Base-by-base conservation (phyloP, 345 rosid genomes). In the Mangifera indica region DNA sequence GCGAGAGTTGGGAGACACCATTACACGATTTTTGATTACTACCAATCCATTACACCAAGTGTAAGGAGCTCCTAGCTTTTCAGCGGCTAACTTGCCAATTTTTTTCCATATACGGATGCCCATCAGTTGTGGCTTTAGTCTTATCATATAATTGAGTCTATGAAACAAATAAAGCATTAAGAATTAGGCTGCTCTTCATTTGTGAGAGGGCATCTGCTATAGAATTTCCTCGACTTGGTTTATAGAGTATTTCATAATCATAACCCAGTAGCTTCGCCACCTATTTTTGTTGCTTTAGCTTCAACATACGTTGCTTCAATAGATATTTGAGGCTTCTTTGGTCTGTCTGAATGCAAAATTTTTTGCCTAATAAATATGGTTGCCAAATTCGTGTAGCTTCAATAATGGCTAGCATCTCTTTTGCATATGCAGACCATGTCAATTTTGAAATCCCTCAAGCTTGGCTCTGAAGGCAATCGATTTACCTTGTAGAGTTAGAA, bases 301-400 rank as follows among this genome's bases (percentile, higher is more conserved):
- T 55, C 0, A 2, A 1, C 21, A 55, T 10, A 1, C 14, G 10
- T 20, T 44, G 17, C 10, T 63, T 4, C 4, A 63, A 7, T 20
- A 63, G 42, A 8, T 63, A 63, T 37, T 63, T 63, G 26, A 63
- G 68, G 68, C 68, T 63, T 9, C 51, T 0, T 37, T 42, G 53
- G 26, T 42, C 15, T 3, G 53, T 63, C 42, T 1, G 12, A 20
- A 54, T 54, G 10, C 0, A 54, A 17, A 54, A 18, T 17, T 54
- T 6, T 20, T 24, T 17, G 0, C 22, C 4, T 17, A 54, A n/a
- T 2, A 53, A n/a, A 5, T 54, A 54, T 7, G 58, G 25, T 0
- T 11, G 4, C 58, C 58, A 54, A 18, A 3, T 20, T 8, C 5
- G 10, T 8, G 5, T 20, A 2, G 1, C 58, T 54, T 8, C 10